Evolutionary conservation across 805 yeast species (phyloP).

Genomic region (Kodamaea kaohsiungensis): DNA sequence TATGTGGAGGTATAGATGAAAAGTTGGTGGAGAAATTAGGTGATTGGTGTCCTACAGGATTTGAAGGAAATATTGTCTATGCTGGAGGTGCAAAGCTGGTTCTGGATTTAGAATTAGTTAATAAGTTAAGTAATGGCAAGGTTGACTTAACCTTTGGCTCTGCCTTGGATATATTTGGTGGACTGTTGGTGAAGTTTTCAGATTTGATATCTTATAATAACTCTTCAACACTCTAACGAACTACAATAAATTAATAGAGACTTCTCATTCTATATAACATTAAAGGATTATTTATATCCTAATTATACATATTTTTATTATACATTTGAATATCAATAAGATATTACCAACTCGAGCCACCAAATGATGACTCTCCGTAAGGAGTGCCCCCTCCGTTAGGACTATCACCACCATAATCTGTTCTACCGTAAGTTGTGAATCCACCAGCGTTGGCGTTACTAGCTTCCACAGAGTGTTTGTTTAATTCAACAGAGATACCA

Average conservation of each 20-base stretch:
- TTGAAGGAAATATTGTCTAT: slow-evolving; percentile 74
- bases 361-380: slow-evolving; percentile 17
- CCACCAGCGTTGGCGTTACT: slow-evolving; percentile 47
- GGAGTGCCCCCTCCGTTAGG: slow-evolving; percentile 34
- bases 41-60: slow-evolving; percentile 65
- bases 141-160: slow-evolving; percentile 94
- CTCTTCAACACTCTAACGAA: not conserved
- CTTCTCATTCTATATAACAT: not conserved
- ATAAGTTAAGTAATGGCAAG: slow-evolving; percentile 67
- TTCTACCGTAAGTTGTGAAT: slow-evolving; percentile 48
- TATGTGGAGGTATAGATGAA: slow-evolving; percentile 90
- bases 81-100: slow-evolving; percentile 94
- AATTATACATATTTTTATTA: not conserved
- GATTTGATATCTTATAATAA: slow-evolving; percentile 53
- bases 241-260: not conserved
- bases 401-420: slow-evolving; percentile 21
- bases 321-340: not conserved
- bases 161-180: slow-evolving; percentile 94
- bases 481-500: slow-evolving; percentile 72
- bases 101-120: slow-evolving; percentile 67
- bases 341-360: slow-evolving; percentile 14
- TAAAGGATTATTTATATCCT: not conserved
- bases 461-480: slow-evolving; percentile 44
- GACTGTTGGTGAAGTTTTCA: slow-evolving; percentile 68
- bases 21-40: slow-evolving; percentile 69